These are phyloP conservation scores for Lachnellula arida DNA, from an alignment of 2,329 filamentous ascomycete species.

Conservation along the genomic window DNA sequence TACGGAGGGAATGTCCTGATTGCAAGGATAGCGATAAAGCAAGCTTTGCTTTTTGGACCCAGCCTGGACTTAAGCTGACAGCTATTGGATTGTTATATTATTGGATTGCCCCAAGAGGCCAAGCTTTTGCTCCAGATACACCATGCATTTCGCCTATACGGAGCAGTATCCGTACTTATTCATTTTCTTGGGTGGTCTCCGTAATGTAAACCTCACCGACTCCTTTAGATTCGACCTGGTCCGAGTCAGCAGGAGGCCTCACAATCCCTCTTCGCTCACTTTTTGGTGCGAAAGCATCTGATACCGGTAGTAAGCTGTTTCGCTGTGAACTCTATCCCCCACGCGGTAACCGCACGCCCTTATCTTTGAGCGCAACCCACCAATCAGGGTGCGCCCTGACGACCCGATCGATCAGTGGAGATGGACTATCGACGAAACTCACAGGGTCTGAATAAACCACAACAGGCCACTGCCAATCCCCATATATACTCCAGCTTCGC, in stretches of 20 bases:
- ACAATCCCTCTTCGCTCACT: no score
- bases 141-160: neutral
- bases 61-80: neutral
- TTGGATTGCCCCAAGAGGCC: neutral
- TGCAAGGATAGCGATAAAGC: conserved; percentile 26
- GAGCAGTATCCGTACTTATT: neutral
- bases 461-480: conserved; percentile 17
- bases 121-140: neutral
- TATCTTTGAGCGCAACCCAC: conserved; percentile 19
- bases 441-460: conserved; percentile 21
- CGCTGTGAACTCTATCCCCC: no score
- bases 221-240: neutral
- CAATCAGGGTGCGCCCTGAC: conserved; percentile 12
- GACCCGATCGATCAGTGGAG: conserved; percentile 7
- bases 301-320: no score
- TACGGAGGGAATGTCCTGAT: conserved; percentile 15
- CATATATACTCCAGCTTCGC: conserved; percentile 31
- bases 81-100: no score
- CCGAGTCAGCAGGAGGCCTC: neutral
- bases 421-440: conserved; percentile 31
- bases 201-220: neutral
- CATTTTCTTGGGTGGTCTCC: neutral
- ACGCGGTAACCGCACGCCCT: no score
- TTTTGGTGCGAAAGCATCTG: no score
- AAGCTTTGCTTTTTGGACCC: conserved; percentile 14